Base-by-base conservation (phyloP, 306 rosid species). In the Pyrus betulifolia region DNA sequence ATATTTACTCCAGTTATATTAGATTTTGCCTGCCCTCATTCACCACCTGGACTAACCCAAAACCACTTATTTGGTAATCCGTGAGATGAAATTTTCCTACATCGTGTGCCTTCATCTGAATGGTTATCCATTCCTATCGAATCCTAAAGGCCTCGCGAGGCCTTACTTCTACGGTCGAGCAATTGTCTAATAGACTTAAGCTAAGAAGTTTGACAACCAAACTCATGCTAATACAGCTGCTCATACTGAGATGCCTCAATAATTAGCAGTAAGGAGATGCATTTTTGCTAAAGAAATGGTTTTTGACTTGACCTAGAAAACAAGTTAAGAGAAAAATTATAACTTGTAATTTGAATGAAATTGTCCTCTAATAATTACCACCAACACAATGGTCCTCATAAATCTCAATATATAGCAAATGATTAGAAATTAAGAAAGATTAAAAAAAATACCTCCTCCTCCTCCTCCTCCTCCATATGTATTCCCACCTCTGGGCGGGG, bases 401-500 rank as follows among this genome's bases (percentile, higher is more conserved):
- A 49, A 17, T 49, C 8, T 1, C 63, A 58, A 58, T 57, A 11
- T n/a, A 11, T 22, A n/a, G 63, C 63, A 11, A 58, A 58, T 58
- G 0, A 61, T 27, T 25, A 13, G 3, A 11, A 70, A 60, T 11
- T 14, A 18, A 31, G 40, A 30, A 72, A 33, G 61, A 40, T 14
- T 70, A 62, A 68, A 12, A 73, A 73, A 55, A n/a, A 57, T 67
- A 60, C 83, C 89, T 67, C 83, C 87, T 67, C 83, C 87, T 49
- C 92, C 86, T 9, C 74, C 93, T 45, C 91, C 86, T 9, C 74
- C 93, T 45, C 91, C 90, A 25, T 90, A 90, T 33, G 96, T 18
- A 76, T 61, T 83, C 17, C 89, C 88, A 62, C 97, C 97, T 86
- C 85, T 71, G 67, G 91, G 84, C 9, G 91, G 97, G 71, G 93